phyloP scores from a whole-genome alignment of 2,329 filamentous ascomycete species.

The Pseudogymnoascus sp. region DNA sequence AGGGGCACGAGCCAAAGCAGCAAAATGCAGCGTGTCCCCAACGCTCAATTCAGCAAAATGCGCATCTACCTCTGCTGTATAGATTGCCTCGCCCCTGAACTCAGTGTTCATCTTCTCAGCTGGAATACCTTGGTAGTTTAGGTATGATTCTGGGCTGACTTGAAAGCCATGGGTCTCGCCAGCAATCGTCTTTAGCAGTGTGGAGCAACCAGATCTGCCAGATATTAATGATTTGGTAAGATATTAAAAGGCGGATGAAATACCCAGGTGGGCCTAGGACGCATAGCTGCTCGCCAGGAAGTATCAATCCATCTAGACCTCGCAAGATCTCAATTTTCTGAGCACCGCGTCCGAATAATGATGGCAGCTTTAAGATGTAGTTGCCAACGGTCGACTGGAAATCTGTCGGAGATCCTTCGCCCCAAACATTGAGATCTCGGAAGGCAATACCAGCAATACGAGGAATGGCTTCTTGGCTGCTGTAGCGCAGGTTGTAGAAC shows the following conservation, averaged over 20 bases:
- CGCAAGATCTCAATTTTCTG: constrained; percentile 56
- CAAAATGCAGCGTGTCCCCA: constrained; percentile 72
- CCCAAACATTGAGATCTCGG: constrained; percentile 20
- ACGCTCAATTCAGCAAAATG: constrained; percentile 73
- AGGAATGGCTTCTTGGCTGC: constrained; percentile 13
- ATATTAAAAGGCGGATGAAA: not conserved
- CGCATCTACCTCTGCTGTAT: constrained; percentile 76
- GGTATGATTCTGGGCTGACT: constrained; percentile 60
- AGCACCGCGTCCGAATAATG: not conserved
- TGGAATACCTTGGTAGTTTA: constrained; percentile 68
- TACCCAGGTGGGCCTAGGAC: constrained; percentile 61
- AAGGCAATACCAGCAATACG: constrained; percentile 22
- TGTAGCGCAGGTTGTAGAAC: constrained; percentile 1
- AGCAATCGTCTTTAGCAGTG: constrained; percentile 75
- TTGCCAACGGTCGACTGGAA: constrained; percentile 26
- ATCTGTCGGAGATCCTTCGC: constrained; percentile 21
- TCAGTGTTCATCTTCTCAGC: constrained; percentile 64
- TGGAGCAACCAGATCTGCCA: constrained; percentile 60
- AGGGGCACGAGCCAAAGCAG: constrained; percentile 61
- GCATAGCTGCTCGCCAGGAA: constrained; percentile 67
- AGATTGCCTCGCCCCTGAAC: constrained; percentile 80
- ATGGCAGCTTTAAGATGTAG: constrained; percentile 10
- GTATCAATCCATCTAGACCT: constrained; percentile 59
- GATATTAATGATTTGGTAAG: constrained; percentile 1
- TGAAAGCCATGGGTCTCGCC: constrained; percentile 77